Evolutionary conservation across 768 basidiomycete genomes (phyloP).

Genomic region (Xanthoconium purpureum): DNA sequence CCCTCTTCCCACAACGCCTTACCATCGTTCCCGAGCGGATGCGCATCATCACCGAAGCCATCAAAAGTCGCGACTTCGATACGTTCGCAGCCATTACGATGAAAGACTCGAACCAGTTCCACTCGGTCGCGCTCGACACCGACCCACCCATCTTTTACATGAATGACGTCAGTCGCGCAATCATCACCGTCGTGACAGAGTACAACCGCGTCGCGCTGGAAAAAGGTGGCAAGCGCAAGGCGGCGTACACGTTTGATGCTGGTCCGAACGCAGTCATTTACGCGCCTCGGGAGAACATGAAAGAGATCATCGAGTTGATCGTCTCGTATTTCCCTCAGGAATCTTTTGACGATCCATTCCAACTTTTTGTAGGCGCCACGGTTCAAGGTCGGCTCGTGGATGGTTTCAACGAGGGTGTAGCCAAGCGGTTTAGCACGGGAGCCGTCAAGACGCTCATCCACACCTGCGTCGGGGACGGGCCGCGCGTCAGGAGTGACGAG

Average conservation of each 20-base stretch:
- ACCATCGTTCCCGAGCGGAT: conserved; percentile 88
- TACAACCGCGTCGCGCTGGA: conserved; percentile 79
- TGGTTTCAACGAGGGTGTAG: conserved; percentile 79
- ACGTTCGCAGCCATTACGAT: conserved; percentile 90
- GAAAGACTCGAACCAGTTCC: conserved; percentile 98
- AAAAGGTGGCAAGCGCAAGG: conserved; percentile 59
- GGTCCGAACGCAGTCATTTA: conserved; percentile 99
- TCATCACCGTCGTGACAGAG: conserved; percentile 88
- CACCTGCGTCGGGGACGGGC: conserved; percentile 90
- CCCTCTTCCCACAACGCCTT: conserved; percentile 87
- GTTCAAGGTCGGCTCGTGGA: conserved; percentile 51
- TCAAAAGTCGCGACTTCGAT: conserved; percentile 77
- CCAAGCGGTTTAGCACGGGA: conserved; percentile 67
- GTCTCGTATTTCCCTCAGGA: conserved; percentile 85
- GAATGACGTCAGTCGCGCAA: conserved; percentile 95
- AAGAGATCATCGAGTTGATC: conserved; percentile 73
- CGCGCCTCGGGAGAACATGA: conserved; percentile 71
- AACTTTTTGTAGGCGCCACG: conserved; percentile 47
- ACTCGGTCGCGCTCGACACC: conserved; percentile 95
- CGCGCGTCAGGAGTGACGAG: conserved; percentile 58
- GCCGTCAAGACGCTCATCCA: conserved; percentile 90
- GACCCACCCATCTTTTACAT: conserved; percentile 98
- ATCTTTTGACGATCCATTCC: conserved; percentile 74
- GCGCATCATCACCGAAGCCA: conserved; percentile 77
- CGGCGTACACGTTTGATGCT: conserved; percentile 98